Percentiles rank a stretch among this genome's conserved stretches.
Conservation (phyloP, 495 filamentous ascomycete species). For the Xylaria flabelliformis region DNA sequence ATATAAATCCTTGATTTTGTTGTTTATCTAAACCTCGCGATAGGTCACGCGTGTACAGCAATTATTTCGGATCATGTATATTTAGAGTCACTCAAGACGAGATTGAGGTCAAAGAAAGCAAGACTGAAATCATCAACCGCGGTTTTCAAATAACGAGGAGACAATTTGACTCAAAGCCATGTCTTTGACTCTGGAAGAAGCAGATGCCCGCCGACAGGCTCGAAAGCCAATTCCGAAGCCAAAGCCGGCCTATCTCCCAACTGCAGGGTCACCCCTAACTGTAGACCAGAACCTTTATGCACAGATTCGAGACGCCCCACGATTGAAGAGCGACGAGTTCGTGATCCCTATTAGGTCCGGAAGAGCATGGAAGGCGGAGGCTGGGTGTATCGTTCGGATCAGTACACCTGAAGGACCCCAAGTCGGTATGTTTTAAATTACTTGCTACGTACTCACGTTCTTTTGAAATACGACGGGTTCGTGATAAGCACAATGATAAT, state of each 20-base stretch:
- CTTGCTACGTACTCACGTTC: neutral
- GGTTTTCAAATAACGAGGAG: neutral
- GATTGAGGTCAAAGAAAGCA: neutral
- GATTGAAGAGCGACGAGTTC: conserved; percentile 48
- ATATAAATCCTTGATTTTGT: neutral
- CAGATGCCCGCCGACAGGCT: conserved; percentile 37
- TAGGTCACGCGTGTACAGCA: neutral
- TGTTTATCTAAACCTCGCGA: neutral
- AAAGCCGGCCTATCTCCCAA: conserved; percentile 57
- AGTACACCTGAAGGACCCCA: conserved; percentile 78
- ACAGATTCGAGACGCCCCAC: conserved; percentile 43
- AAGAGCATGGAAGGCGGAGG: conserved; percentile 66
- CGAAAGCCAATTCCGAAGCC: conserved; percentile 47
- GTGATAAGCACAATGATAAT: neutral
- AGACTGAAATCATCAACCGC: neutral
- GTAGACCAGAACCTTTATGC: conserved; percentile 53
- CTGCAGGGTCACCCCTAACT: conserved; percentile 47
- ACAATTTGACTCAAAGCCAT: conserved; percentile 16
- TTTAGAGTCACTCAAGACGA: neutral
- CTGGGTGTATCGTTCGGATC: conserved; percentile 70
- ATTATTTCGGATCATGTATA: neutral
- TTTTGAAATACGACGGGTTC: neutral
- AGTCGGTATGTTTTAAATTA: conserved; percentile 53
- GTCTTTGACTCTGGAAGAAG: conserved; percentile 34
- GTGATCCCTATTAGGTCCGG: conserved; percentile 63